Base-by-base conservation (phyloP, 345 rosid species). In the Populus simonii region DNA sequence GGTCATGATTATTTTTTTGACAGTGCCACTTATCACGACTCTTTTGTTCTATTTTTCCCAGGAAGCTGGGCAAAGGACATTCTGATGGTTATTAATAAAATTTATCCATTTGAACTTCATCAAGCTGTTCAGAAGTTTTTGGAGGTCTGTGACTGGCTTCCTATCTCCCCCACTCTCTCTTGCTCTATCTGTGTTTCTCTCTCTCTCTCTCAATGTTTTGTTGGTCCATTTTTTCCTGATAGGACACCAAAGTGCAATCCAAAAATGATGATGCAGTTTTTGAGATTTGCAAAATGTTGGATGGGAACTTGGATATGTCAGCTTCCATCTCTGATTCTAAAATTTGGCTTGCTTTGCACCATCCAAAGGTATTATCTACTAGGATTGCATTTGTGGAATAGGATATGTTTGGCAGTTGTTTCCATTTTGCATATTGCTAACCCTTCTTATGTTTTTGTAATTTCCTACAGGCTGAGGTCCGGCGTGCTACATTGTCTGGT, bases 311-410 rank as follows among this genome's bases (percentile, higher is more conserved):
- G 79, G 90, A 89, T 85, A 75, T 75, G 41, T 79, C 93, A 41
- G 47, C 77, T 20, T 79, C 85, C 12, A 35, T 84, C 45, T 82
- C 90, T 70, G 96, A 89, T 85, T 89, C 98, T 66, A 93, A 91
- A 84, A 83, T 90, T 69, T 93, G 94, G 99, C 87, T 93, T 84
- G 87, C 89, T 57, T 84, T 94, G 78, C 89, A 91, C 85, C 98
- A 96, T 84, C 99, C 97, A 17, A 89, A 80, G 98, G 99, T 96
- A 87, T 79, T 51, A 68, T 74, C 35, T 68, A 27, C 35, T 25
- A 65, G 41, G 74, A 51, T 75, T 68, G 12, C 66, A 13, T 31
- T 78, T 13, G 70, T 57, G 41, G 47, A 62, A 33, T 68, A 66
- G 45, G 23, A 70, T 66, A 38, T 39, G 62, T 77, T 69, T 10